Evolutionary conservation across 176 grass and related monocot genomes (phyloP).

Genomic region (Puya raimondii): DNA sequence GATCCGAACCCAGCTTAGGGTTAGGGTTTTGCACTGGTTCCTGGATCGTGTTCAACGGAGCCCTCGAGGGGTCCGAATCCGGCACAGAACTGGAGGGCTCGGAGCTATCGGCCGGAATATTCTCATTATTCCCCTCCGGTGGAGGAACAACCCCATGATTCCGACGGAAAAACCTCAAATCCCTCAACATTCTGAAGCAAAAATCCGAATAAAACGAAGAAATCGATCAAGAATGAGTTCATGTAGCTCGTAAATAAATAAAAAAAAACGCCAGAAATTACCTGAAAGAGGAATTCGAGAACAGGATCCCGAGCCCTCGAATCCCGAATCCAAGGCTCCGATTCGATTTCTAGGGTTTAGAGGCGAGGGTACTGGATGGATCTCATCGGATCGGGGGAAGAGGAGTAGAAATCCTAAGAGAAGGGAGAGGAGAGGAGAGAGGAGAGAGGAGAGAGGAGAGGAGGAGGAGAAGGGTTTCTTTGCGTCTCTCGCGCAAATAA

Average conservation of each 20-base stretch:
- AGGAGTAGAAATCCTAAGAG: background rate
- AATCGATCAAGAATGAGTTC: background rate
- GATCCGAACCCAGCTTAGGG: conserved; percentile 13
- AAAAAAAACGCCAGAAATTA: background rate
- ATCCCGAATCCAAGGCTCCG: background rate
- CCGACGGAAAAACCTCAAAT: conserved; percentile 35
- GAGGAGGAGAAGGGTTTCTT: background rate
- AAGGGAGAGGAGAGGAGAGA: background rate
- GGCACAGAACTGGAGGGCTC: background rate
- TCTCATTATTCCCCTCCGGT: conserved; percentile 48
- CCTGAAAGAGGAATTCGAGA: conserved; percentile 23
- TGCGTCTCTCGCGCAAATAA: background rate
- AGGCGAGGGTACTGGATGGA: background rate
- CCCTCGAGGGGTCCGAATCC: conserved; percentile 26
- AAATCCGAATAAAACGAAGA: background rate
- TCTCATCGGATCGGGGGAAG: background rate
- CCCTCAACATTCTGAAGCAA: conserved; percentile 44
- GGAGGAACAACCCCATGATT: conserved; percentile 23
- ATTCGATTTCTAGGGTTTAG: background rate
- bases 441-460: background rate
- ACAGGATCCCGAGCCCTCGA: conserved; percentile 7
- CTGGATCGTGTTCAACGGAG: conserved; percentile 31
- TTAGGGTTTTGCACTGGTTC: conserved; percentile 22
- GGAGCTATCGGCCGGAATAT: conserved; percentile 23
- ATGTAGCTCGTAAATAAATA: background rate